Evolutionary conservation across 2,329 filamentous ascomycete species (phyloP).

Genomic region (Thelonectria olida): DNA sequence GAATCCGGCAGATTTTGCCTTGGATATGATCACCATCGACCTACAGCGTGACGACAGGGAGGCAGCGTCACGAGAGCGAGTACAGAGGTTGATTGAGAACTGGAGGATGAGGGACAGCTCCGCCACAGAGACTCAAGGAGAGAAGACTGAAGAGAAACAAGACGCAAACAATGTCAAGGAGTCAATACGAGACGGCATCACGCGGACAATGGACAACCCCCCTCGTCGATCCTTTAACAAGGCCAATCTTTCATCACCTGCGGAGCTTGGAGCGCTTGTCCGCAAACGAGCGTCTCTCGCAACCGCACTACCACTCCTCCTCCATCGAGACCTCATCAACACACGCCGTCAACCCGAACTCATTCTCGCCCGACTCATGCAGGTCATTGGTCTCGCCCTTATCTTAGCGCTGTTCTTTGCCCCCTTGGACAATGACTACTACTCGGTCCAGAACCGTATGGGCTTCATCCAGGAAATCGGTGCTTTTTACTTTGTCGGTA

Average conservation of each 20-base stretch:
- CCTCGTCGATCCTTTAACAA: conserved; percentile 55
- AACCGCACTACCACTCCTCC: conserved; percentile 71
- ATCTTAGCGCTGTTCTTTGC: conserved; percentile 76
- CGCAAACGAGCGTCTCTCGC: conserved; percentile 69
- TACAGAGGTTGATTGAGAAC: conserved; percentile 66
- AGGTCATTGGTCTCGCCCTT: conserved; percentile 70
- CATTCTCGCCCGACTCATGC: conserved; percentile 71
- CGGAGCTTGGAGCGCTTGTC: conserved; percentile 75
- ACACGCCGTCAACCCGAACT: conserved; percentile 72
- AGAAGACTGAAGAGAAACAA: conserved; percentile 35
- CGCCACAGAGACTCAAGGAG: conserved; percentile 32
- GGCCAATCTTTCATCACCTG: conserved; percentile 68
- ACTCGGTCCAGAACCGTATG: conserved; percentile 75
- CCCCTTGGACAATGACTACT: conserved; percentile 74
- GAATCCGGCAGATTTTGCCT: conserved; percentile 81
- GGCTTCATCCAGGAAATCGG: conserved; percentile 78
- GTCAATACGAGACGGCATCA: not conserved
- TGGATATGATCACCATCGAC: conserved; percentile 81
- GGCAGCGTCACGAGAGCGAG: conserved; percentile 68
- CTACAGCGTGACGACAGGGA: conserved; percentile 73
- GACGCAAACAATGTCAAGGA: not conserved
- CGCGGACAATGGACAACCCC: conserved; percentile 10
- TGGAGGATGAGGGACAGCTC: conserved; percentile 55
- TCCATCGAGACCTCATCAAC: conserved; percentile 75
- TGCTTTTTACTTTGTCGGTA: conserved; percentile 78